Evolutionary conservation across 1,284 basidiomycete species (phyloP).

Genomic region (Cystobasidium pallidum): DNA sequence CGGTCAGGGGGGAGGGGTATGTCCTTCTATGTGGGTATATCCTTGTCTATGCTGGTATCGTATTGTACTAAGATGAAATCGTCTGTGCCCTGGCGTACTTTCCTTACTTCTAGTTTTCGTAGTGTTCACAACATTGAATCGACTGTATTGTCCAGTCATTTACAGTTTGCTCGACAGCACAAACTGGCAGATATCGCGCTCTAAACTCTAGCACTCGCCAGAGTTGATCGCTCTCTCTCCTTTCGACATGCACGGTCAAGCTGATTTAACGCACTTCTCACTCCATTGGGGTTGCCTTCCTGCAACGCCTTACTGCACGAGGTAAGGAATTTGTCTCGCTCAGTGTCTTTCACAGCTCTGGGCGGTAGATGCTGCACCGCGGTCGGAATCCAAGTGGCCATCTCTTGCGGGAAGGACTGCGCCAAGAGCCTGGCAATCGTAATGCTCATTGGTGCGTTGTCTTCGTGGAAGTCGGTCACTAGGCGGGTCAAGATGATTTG

Average conservation of each 20-base stretch:
- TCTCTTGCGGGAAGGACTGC: slow-evolving; percentile 67
- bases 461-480: slow-evolving; percentile 84
- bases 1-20: background rate
- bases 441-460: slow-evolving; percentile 72
- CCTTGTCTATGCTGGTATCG: background rate
- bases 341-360: slow-evolving; percentile 66
- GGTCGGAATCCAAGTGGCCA: slow-evolving; percentile 72
- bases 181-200: no score
- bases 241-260: slow-evolving; percentile 31
- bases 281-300: slow-evolving; percentile 12
- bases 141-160: background rate
- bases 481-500: slow-evolving; percentile 72
- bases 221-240: slow-evolving; percentile 21
- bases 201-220: slow-evolving; percentile 1
- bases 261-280: slow-evolving; percentile 22
- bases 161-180: no score
- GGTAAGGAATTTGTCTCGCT: slow-evolving; percentile 73
- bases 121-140: slow-evolving; percentile 12
- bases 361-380: slow-evolving; percentile 73
- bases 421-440: slow-evolving; percentile 75
- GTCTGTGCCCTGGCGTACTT: background rate
- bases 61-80: background rate
- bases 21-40: slow-evolving; percentile 18
- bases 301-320: slow-evolving; percentile 66
- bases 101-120: background rate